phyloP scores from a whole-genome alignment of 164 flowering plant species.

The Nymphaea colorata region DNA sequence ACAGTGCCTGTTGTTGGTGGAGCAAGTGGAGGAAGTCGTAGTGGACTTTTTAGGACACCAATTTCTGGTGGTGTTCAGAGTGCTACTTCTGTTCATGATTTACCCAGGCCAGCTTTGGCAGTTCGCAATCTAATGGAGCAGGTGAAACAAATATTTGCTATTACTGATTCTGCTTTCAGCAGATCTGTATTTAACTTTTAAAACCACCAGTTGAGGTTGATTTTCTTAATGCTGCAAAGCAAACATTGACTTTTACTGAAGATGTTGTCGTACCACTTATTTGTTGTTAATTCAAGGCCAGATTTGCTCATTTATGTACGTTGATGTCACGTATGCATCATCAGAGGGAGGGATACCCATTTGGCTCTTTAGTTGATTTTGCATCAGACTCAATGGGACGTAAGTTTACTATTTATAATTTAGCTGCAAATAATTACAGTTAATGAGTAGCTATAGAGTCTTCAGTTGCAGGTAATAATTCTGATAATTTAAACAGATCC shows the following conservation, averaged over 20 bases:
- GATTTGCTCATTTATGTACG: slow-evolving; percentile 97
- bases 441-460: not conserved
- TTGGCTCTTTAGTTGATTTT: slow-evolving; percentile 97
- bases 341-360: slow-evolving; percentile 90
- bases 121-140: slow-evolving; percentile 99
- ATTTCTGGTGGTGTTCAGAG: slow-evolving; percentile 99
- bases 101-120: slow-evolving; percentile 94
- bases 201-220: no score
- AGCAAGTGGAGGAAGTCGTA: slow-evolving; percentile 51
- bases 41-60: slow-evolving; percentile 96
- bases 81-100: slow-evolving; percentile 97
- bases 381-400: slow-evolving; percentile 93
- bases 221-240: no score
- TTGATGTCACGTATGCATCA: slow-evolving; percentile 99
- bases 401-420: slow-evolving; percentile 28
- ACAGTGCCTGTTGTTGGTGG: slow-evolving; percentile 21
- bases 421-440: not conserved
- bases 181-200: no score
- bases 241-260: not conserved
- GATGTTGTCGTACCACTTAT: not conserved
- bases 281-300: slow-evolving; percentile 48
- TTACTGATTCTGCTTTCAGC: no score
- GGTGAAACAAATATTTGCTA: slow-evolving; percentile 24
- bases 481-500: slow-evolving; percentile 52
- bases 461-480: not conserved